Conservation (phyloP, 306 rosid genomes). For the Glycyrrhiza uralensis region DNA sequence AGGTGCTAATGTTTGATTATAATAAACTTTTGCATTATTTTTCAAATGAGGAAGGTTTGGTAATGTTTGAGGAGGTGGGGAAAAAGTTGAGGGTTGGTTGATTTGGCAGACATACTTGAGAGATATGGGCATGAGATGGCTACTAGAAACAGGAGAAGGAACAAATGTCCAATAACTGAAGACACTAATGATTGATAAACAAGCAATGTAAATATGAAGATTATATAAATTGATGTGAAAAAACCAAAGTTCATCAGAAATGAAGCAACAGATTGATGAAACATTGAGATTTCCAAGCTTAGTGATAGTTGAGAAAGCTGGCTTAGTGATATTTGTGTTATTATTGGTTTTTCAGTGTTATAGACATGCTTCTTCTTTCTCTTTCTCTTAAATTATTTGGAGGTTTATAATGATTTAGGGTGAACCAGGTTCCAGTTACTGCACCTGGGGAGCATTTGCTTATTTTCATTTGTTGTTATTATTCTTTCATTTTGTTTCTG, state of each 20-base stretch:
- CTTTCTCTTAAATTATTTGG: conserved; percentile 30
- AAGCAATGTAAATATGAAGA: background rate
- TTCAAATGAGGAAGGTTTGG: conserved; percentile 77
- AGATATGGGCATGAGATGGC: conserved; percentile 86
- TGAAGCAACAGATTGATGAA: conserved; percentile 14
- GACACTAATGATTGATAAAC: background rate
- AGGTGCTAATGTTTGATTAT: conserved; percentile 80
- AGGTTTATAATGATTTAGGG: background rate
- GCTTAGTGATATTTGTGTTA: conserved; percentile 10
- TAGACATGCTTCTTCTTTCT: background rate
- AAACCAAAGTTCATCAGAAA: background rate
- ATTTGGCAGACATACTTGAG: conserved; percentile 82
- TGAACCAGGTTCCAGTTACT: background rate
- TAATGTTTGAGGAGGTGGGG: conserved; percentile 73
- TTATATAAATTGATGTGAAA: background rate
- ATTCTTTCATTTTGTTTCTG: background rate
- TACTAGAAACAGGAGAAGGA: conserved; percentile 62
- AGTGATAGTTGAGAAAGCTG: background rate
- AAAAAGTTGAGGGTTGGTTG: conserved; percentile 73
- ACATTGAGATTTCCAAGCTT: background rate
- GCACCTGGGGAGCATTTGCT: background rate
- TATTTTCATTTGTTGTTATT: background rate
- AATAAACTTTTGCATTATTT: conserved; percentile 64
- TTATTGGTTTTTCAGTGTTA: conserved; percentile 7
- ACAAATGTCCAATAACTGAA: conserved; percentile 13